These are phyloP conservation scores for Xylariaceae sp. DNA, from an alignment of 2,329 filamentous ascomycete species.

Conservation along the genomic window DNA sequence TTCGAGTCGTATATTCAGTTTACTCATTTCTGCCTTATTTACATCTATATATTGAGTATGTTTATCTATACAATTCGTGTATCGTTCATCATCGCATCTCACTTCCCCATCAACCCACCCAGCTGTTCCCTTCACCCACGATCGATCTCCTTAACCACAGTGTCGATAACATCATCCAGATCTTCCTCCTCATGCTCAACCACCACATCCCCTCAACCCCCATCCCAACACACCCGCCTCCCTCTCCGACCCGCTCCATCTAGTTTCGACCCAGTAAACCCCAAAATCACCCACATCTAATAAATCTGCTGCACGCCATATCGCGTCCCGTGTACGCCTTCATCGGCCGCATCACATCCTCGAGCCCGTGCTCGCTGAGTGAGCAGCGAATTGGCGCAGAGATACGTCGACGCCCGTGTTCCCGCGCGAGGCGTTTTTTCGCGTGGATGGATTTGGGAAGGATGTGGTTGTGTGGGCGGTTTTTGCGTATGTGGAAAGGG, in stretches of 20 bases:
- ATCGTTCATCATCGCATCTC: too few relatives aligned
- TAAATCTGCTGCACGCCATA: constrained; percentile 33
- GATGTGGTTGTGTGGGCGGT: constrained; percentile 40
- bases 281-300: too few relatives aligned
- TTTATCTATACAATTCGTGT: too few relatives aligned
- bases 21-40: too few relatives aligned
- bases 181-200: too few relatives aligned
- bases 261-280: constrained; percentile 40
- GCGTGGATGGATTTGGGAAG: constrained; percentile 39
- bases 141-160: too few relatives aligned
- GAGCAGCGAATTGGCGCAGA: constrained; percentile 22
- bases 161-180: too few relatives aligned
- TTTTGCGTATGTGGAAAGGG: constrained; percentile 45
- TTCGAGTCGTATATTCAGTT: too few relatives aligned
- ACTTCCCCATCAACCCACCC: too few relatives aligned
- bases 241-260: constrained; percentile 32
- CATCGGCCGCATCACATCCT: constrained; percentile 36
- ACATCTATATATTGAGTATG: too few relatives aligned
- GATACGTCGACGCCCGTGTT: constrained; percentile 37
- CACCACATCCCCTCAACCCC: too few relatives aligned
- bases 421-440: constrained; percentile 34
- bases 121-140: too few relatives aligned
- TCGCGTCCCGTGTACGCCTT: constrained; percentile 37
- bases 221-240: constrained; percentile 16
- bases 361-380: constrained; percentile 22